phyloP scores from a whole-genome alignment of 768 basidiomycete species.

The Phanerochaete sordida region DNA sequence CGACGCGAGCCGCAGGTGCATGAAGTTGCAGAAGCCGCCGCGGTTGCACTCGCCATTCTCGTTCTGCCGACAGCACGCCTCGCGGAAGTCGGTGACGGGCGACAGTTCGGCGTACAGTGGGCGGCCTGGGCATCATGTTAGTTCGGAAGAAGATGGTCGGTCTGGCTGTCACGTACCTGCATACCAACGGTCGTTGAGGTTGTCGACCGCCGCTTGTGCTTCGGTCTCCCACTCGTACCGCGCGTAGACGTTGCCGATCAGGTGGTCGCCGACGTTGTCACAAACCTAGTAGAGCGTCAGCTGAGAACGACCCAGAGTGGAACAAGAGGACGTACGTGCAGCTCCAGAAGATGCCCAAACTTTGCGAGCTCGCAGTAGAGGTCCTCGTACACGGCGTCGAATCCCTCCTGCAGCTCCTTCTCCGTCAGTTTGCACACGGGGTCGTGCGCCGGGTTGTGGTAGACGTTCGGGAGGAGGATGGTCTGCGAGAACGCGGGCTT shows the following conservation, averaged over 20 bases:
- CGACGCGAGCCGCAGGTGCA: constrained; percentile 90
- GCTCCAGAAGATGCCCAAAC: constrained; percentile 92
- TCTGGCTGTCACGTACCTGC: constrained; percentile 59
- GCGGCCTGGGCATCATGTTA: constrained; percentile 50
- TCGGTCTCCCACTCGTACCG: constrained; percentile 99
- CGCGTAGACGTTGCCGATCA: constrained; percentile 97
- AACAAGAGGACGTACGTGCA: constrained; percentile 64
- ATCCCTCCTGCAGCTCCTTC: constrained; percentile 86
- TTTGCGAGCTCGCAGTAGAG: constrained; percentile 92
- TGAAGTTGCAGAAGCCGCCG: constrained; percentile 98
- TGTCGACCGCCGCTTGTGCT: constrained; percentile 89
- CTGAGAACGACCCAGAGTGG: not conserved
- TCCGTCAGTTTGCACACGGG: constrained; percentile 85
- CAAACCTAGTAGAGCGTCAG: constrained; percentile 58
- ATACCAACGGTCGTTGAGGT: constrained; percentile 96
- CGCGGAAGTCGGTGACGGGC: constrained; percentile 97
- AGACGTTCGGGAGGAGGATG: constrained; percentile 93
- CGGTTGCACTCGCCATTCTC: constrained; percentile 98
- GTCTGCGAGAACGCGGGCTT: constrained; percentile 97
- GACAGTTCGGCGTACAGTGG: constrained; percentile 97
- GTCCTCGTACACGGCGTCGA: constrained; percentile 94
- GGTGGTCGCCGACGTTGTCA: constrained; percentile 99
- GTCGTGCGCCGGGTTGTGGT: constrained; percentile 96
- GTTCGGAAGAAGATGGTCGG: not conserved
- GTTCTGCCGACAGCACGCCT: constrained; percentile 98